phyloP scores from a whole-genome alignment of 73 alveolate species.

The Paramecium caudatum region DNA sequence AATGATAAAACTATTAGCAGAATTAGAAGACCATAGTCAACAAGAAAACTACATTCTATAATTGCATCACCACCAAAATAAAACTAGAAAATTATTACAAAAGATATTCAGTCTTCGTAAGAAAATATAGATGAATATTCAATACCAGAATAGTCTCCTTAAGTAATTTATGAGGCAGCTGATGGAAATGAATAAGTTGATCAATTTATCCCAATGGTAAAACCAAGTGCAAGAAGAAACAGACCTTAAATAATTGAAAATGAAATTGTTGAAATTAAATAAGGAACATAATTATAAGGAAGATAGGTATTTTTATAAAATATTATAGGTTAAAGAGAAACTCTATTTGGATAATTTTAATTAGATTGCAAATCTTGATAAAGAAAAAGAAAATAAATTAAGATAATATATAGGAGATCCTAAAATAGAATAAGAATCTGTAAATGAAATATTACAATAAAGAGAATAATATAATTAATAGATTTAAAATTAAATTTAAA shows the following conservation, averaged over 20 bases:
- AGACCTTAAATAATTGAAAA: constrained; percentile 53
- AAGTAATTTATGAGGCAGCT: constrained; percentile 53
- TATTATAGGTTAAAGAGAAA: constrained; percentile 58
- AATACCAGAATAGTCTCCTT: constrained; percentile 8
- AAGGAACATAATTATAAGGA: constrained; percentile 19
- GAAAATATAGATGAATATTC: constrained; percentile 42
- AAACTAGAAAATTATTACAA: background rate
- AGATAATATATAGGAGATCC: constrained; percentile 71
- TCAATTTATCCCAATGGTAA: constrained; percentile 28
- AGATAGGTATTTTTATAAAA: no score
- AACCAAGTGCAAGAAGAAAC: background rate
- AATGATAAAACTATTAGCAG: constrained; percentile 14
- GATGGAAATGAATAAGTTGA: constrained; percentile 60
- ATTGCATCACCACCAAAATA: constrained; percentile 14
- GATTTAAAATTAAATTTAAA: background rate
- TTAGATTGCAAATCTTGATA: constrained; percentile 64
- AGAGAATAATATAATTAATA: constrained; percentile 53
- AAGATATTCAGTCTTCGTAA: background rate
- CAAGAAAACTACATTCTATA: background rate
- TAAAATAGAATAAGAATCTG: constrained; percentile 37
- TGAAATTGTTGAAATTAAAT: constrained; percentile 35
- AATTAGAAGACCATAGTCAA: constrained; percentile 40
- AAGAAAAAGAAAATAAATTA: constrained; percentile 71
- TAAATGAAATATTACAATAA: background rate
- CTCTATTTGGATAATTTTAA: constrained; percentile 67